Percentiles rank a stretch among this genome's conserved stretches.
phyloP scores from a whole-genome alignment of 768 basidiomycete species.

The Termitomyces heimii region DNA sequence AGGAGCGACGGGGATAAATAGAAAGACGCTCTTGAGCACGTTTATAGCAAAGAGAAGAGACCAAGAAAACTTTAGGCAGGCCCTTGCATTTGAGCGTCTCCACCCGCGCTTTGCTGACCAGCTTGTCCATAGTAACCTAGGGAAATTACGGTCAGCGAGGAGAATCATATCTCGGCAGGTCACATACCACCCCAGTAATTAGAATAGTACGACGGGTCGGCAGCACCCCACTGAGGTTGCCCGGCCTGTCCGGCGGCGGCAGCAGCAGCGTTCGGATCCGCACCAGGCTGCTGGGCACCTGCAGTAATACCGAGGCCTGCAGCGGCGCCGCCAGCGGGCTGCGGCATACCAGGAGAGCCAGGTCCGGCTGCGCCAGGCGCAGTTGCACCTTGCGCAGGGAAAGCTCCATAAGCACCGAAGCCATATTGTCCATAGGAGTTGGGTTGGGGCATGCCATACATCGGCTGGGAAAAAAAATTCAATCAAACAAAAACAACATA shows the following conservation, averaged over 20 bases:
- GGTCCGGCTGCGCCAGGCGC: conserved; percentile 41
- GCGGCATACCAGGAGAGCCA: conserved; percentile 56
- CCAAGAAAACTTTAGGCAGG: conserved; percentile 30
- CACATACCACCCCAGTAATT: conserved; percentile 81
- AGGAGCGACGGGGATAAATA: conserved; percentile 14
- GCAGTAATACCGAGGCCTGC: conserved; percentile 50
- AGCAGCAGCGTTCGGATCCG: conserved; percentile 46
- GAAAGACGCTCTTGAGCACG: conserved; percentile 12
- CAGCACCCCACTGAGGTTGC: conserved; percentile 73
- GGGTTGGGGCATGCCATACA: conserved; percentile 89
- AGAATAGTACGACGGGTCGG: conserved; percentile 73
- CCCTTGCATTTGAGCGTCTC: conserved; percentile 51
- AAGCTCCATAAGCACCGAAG: conserved; percentile 69
- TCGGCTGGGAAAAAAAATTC: conserved; percentile 43
- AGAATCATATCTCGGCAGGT: background rate
- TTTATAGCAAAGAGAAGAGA: conserved; percentile 22
- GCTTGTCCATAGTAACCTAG: conserved; percentile 79
- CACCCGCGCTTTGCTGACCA: conserved; percentile 49
- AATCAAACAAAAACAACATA: conserved; percentile 1
- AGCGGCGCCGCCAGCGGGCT: conserved; percentile 46
- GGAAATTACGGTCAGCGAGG: background rate
- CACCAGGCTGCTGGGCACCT: conserved; percentile 50
- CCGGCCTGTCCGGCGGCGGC: conserved; percentile 51
- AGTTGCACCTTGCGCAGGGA: conserved; percentile 53
- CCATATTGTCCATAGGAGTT: conserved; percentile 75